phyloP scores from a whole-genome alignment of 2,329 filamentous ascomycete species.

The Fusarium nygamai region DNA sequence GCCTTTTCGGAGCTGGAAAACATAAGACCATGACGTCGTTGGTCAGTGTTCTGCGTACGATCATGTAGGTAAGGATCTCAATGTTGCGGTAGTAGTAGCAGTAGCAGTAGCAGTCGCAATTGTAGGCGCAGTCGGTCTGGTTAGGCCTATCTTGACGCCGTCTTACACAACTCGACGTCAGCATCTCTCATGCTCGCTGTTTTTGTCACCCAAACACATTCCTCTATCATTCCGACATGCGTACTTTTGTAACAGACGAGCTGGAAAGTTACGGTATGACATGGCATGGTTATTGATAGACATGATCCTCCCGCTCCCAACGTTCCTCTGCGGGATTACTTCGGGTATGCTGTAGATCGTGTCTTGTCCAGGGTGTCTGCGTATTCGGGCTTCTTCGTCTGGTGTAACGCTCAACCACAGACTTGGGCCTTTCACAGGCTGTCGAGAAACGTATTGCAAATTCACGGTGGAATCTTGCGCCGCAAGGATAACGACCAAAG shows the following conservation, averaged over 20 bases:
- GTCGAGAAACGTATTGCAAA: slow-evolving; percentile 15
- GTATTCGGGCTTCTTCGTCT: slow-evolving; percentile 17
- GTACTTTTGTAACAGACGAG: not conserved
- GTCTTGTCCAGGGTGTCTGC: not conserved
- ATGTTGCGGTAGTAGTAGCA: slow-evolving; percentile 26
- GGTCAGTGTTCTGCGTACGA: not conserved
- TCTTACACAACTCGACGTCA: slow-evolving; percentile 16
- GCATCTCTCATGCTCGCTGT: not conserved
- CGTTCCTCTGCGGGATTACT: slow-evolving; percentile 7
- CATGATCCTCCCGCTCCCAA: slow-evolving; percentile 11
- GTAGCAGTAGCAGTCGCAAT: slow-evolving; percentile 27
- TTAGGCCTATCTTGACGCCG: slow-evolving; percentile 13
- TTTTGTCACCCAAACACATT: not conserved
- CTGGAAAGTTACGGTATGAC: not conserved
- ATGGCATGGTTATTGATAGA: slow-evolving; percentile 12
- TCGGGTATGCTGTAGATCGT: slow-evolving; percentile 29
- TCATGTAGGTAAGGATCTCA: slow-evolving; percentile 5
- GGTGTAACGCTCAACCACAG: slow-evolving; percentile 22
- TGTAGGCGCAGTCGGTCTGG: slow-evolving; percentile 6
- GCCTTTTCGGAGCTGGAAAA: not conserved
- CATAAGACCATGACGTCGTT: slow-evolving; percentile 29
- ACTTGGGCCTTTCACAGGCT: slow-evolving; percentile 20
- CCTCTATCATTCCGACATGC: not conserved
- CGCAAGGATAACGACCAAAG: slow-evolving; percentile 13
- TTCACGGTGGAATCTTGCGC: not conserved